phyloP scores from a whole-genome alignment of 768 basidiomycete species.

The Hydnum rufescens region DNA sequence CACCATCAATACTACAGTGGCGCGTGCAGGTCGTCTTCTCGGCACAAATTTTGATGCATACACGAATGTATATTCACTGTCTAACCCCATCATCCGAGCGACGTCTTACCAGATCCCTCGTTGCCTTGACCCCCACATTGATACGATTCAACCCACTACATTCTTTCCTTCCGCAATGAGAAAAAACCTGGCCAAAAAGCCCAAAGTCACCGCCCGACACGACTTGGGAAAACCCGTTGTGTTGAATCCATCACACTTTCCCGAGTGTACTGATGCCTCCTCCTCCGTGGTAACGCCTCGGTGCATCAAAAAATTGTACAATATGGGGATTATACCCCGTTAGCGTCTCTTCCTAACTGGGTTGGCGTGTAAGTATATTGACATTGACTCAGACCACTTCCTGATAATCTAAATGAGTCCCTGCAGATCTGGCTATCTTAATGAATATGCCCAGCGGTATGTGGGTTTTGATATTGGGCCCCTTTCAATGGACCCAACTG shows the following conservation, averaged over 20 bases:
- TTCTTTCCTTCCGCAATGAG: slow-evolving; percentile 15
- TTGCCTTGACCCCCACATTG: slow-evolving; percentile 1
- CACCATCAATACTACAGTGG: background rate
- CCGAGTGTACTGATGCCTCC: background rate
- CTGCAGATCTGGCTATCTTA: background rate
- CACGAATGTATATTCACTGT: background rate
- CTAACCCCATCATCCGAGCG: slow-evolving; percentile 3
- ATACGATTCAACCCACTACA: slow-evolving; percentile 4
- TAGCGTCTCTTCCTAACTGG: slow-evolving; percentile 25
- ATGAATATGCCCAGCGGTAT: background rate
- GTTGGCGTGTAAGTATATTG: slow-evolving; percentile 37
- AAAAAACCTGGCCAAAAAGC: background rate
- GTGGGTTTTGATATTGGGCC: background rate
- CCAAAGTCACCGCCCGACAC: background rate
- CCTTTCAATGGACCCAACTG: slow-evolving; percentile 7
- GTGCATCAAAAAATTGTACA: slow-evolving; percentile 6
- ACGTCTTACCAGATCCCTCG: background rate
- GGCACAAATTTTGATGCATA: slow-evolving; percentile 21
- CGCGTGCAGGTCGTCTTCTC: slow-evolving; percentile 23
- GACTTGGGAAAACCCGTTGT: background rate
- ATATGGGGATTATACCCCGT: slow-evolving; percentile 7
- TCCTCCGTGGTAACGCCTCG: background rate
- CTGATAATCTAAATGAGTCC: background rate
- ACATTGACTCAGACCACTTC: slow-evolving; percentile 11
- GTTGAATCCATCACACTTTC: background rate